These are phyloP conservation scores for Ganoderma resinaceum DNA, from an alignment of 1,284 basidiomycete species.

Conservation along the genomic window DNA sequence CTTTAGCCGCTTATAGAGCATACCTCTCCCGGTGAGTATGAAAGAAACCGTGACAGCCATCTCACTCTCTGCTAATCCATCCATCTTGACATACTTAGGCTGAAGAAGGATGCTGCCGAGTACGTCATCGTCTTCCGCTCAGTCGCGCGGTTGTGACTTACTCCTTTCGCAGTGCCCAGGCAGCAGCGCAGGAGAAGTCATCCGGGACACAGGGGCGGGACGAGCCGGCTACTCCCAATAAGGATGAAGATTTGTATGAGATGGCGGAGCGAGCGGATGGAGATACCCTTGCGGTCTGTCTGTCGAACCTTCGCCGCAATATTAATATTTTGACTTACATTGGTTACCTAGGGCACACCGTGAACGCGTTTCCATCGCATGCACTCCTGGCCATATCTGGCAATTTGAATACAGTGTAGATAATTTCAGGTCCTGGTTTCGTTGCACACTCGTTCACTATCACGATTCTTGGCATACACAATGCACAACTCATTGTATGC, in stretches of 20 bases:
- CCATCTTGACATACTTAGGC: background rate
- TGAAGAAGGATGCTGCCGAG: background rate
- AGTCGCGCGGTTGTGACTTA: background rate
- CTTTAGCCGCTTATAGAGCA: background rate
- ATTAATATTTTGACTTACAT: background rate
- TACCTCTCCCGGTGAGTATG: background rate
- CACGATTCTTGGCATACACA: background rate
- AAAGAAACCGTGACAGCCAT: background rate
- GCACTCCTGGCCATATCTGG: background rate
- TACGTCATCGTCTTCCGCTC: background rate
- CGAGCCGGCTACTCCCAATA: background rate
- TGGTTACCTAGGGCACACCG: background rate
- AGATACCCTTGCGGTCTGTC: background rate
- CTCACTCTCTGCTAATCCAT: background rate
- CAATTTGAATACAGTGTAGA: background rate
- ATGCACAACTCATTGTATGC: background rate
- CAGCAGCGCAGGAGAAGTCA: background rate
- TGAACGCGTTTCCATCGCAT: background rate
- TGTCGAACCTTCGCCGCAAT: background rate
- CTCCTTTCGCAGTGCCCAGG: background rate
- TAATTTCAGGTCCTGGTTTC: background rate
- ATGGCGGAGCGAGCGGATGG: background rate
- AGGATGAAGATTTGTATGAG: background rate
- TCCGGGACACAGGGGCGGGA: background rate
- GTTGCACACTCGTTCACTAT: background rate